A percentile compares a stretch with the other conserved stretches of the same genome.
Conservation (phyloP, 2,329 filamentous ascomycete species). For the Cryphonectria naterciae region DNA sequence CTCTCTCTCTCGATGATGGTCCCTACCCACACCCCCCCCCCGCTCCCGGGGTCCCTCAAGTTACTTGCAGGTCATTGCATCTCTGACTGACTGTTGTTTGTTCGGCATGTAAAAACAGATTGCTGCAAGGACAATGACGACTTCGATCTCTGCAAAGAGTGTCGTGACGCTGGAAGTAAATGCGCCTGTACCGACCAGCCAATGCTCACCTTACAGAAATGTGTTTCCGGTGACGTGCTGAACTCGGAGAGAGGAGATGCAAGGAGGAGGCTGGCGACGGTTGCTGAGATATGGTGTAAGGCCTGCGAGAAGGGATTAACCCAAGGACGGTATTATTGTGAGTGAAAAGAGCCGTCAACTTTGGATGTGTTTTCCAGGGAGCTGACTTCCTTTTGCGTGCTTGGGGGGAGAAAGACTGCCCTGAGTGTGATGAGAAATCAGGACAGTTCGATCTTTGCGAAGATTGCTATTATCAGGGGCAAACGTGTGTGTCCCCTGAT, state of each 20-base stretch:
- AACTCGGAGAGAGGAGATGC: slow-evolving; percentile 24
- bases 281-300: slow-evolving; percentile 21
- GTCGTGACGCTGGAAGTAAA: slow-evolving; percentile 18
- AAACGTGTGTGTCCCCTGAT: slow-evolving; percentile 19
- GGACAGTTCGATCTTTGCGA: slow-evolving; percentile 21
- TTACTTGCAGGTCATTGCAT: neutral
- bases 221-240: slow-evolving; percentile 21
- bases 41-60: neutral
- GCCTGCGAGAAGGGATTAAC: slow-evolving; percentile 20
- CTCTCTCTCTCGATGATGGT: too few relatives aligned
- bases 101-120: slow-evolving; percentile 5
- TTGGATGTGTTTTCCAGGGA: neutral
- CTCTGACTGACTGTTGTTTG: neutral
- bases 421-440: slow-evolving; percentile 21
- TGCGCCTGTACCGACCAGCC: slow-evolving; percentile 22
- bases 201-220: slow-evolving; percentile 27
- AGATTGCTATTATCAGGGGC: slow-evolving; percentile 25
- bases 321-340: slow-evolving; percentile 27
- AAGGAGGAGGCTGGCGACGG: slow-evolving; percentile 22
- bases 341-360: neutral
- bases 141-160: slow-evolving; percentile 27
- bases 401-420: slow-evolving; percentile 19
- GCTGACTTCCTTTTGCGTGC: neutral
- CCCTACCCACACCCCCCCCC: too few relatives aligned
- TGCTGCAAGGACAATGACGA: slow-evolving; percentile 25